Conservation (phyloP, 768 basidiomycete genomes). For the Boletus barrowsii region DNA sequence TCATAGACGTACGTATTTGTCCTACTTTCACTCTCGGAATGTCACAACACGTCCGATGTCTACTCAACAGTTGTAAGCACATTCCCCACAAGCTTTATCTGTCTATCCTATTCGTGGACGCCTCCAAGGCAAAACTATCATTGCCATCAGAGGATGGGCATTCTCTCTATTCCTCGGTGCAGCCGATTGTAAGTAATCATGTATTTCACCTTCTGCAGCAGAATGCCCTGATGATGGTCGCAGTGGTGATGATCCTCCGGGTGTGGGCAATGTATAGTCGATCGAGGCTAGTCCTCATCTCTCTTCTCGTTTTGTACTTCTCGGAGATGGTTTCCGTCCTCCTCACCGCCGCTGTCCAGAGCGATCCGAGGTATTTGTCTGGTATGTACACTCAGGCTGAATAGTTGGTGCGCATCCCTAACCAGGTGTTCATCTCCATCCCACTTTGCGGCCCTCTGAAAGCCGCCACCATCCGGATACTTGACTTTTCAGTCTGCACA, state of each 20-base stretch:
- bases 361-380: neutral
- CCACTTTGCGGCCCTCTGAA: neutral
- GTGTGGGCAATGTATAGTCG: neutral
- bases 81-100: neutral
- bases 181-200: too few relatives aligned
- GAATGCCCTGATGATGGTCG: neutral
- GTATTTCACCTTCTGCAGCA: neutral
- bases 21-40: neutral
- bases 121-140: neutral
- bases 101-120: neutral
- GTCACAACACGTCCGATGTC: neutral
- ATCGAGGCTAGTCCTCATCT: neutral
- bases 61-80: neutral
- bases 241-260: constrained; percentile 4
- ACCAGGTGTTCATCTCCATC: neutral
- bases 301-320: neutral
- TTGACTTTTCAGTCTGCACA: neutral
- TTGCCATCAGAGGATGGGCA: neutral
- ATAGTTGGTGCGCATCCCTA: neutral
- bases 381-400: neutral
- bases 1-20: constrained; percentile 1
- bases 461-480: neutral
- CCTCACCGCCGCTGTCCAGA: neutral
- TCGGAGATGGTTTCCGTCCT: neutral
- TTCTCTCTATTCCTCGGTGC: neutral